Conservation (phyloP, 2,329 filamentous ascomycete species). For the Chaetomium sp. region DNA sequence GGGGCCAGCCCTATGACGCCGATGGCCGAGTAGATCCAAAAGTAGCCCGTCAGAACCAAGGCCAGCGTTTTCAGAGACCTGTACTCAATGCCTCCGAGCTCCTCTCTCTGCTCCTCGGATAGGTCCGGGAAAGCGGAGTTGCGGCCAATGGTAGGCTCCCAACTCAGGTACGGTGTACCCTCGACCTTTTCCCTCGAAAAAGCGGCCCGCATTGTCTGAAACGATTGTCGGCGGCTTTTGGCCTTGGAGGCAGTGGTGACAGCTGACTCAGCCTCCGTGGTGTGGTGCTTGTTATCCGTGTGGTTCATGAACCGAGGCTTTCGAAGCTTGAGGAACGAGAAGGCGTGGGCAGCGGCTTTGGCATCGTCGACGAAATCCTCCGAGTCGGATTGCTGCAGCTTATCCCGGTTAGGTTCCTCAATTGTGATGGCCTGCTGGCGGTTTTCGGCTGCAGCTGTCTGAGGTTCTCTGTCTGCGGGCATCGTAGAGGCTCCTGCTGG, state of each 20-base stretch:
- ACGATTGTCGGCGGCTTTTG: conserved; percentile 49
- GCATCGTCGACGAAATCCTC: conserved; percentile 50
- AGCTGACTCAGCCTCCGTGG: conserved; percentile 41
- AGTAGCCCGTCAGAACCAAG: conserved; percentile 76
- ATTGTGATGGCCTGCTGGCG: conserved; percentile 64
- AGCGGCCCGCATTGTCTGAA: conserved; percentile 60
- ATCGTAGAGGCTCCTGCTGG: conserved; percentile 36
- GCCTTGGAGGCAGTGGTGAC: conserved; percentile 17
- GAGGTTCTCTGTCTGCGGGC: conserved; percentile 36
- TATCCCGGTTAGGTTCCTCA: conserved; percentile 59
- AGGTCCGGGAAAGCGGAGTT: conserved; percentile 92
- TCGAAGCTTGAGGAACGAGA: conserved; percentile 38
- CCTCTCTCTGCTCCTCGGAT: conserved; percentile 87
- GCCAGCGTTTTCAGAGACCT: conserved; percentile 85
- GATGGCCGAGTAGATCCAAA: conserved; percentile 78
- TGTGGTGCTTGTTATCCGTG: conserved; percentile 43
- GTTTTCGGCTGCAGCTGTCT: conserved; percentile 26
- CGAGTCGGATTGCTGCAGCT: conserved; percentile 41
- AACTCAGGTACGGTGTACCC: conserved; percentile 85
- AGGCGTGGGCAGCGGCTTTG: conserved; percentile 45
- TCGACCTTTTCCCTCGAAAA: conserved; percentile 58
- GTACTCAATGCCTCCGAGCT: conserved; percentile 95
- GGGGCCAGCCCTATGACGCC: conserved; percentile 73
- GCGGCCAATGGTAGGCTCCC: conserved; percentile 85
- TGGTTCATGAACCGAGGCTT: conserved; percentile 37